Evolutionary conservation across 495 filamentous ascomycete species (phyloP), one percentile per base, ranked within the genome.

Genomic region (Cudoniella acicularis): DNA sequence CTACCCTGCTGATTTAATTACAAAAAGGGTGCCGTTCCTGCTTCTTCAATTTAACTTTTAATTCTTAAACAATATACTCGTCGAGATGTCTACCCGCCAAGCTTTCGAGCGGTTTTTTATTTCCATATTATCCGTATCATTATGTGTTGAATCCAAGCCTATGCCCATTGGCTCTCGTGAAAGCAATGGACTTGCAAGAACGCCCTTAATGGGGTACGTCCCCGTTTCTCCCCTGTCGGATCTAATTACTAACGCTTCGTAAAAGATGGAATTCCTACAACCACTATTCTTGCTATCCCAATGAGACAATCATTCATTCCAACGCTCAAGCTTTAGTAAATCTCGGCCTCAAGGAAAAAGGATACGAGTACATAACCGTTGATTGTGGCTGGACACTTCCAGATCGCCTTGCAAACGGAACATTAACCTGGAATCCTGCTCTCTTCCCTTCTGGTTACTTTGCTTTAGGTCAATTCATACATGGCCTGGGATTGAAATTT

Each of bases 321-420:
- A 36, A 36, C 30, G 30, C 82, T 2, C 66, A 81, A 59, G 81
- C 78, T n/a, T 63, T 85, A 4, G 73, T 83, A 1, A 77, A 79
- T 57, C 68, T 80, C 3, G 80, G 79, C 0, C 73, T 85, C 2
- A 71, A 70, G 0, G 64, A 69, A 13, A 66, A 81, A 0, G 80
- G 82, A 20, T 84, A 85, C 52, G 68, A 71, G 41, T 78, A 77
- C 55, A 79, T 83, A n/a, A 81, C 79, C 0, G 76, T 75, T 0
- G 82, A 85, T 62, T 84, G 80, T 56, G 82, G 81, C 16, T 84
- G 80, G 82, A 76, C 73, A 6, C 64, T 75, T 1, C 64, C 67
- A 3, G 66, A 77, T 27, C 67, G 80, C 30, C 66, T 73, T 17
- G 55, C 72, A 0, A 67, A 81, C 49, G 77, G 78, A 0, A 73